phyloP scores from a whole-genome alignment of 2,329 filamentous ascomycete genomes.

The Fusarium sarcochroum region DNA sequence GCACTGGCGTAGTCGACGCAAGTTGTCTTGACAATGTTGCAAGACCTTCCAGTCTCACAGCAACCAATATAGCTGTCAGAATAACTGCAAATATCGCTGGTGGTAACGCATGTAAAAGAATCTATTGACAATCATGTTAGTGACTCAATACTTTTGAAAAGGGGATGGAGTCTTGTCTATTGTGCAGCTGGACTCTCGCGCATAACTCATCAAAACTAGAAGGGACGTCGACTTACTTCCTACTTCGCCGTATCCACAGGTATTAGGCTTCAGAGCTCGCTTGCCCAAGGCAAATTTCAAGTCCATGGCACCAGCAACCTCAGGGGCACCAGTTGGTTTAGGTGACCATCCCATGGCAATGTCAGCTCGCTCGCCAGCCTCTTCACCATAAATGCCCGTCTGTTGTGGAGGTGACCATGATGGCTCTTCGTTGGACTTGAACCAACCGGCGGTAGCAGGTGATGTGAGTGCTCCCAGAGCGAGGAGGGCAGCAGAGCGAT shows the following conservation, averaged over 20 bases:
- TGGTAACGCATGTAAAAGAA: slow-evolving; percentile 50
- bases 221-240: slow-evolving; percentile 48
- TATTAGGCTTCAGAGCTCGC: slow-evolving; percentile 46
- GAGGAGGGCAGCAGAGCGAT: slow-evolving; percentile 40
- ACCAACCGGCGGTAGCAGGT: slow-evolving; percentile 41
- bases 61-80: slow-evolving; percentile 51
- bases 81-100: slow-evolving; percentile 47
- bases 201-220: background rate
- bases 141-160: background rate
- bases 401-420: slow-evolving; percentile 51
- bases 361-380: slow-evolving; percentile 39
- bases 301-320: slow-evolving; percentile 50
- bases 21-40: slow-evolving; percentile 51
- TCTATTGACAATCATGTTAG: slow-evolving; percentile 35
- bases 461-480: slow-evolving; percentile 45
- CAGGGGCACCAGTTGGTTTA: slow-evolving; percentile 51
- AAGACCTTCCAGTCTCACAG: slow-evolving; percentile 49
- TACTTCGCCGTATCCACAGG: slow-evolving; percentile 51
- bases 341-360: slow-evolving; percentile 52
- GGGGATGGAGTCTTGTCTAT: background rate
- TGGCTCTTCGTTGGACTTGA: slow-evolving; percentile 43
- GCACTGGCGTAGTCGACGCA: slow-evolving; percentile 52
- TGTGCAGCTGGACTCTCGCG: background rate
- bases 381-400: slow-evolving; percentile 36
- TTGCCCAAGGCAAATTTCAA: slow-evolving; percentile 49